Conservation (phyloP, 2,329 filamentous ascomycete species). For the Xylaria polymorpha region DNA sequence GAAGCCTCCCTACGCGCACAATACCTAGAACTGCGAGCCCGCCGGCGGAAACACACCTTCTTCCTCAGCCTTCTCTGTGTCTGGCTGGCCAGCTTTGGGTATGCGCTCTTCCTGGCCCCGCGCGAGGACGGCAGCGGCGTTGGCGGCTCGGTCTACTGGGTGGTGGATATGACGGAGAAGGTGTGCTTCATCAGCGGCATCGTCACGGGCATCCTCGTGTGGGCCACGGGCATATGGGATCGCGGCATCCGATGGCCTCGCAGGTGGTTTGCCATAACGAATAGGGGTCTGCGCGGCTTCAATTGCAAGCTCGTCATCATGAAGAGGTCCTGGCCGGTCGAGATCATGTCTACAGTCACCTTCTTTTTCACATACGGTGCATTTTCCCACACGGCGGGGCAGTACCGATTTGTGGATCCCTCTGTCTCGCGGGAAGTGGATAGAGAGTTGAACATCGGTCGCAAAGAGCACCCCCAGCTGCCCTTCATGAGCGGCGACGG, state of each 20-base stretch:
- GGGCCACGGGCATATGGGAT: slow-evolving; percentile 97
- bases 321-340: slow-evolving; percentile 82
- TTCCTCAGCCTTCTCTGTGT: slow-evolving; percentile 82
- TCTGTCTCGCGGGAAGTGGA: slow-evolving; percentile 69
- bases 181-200: slow-evolving; percentile 91
- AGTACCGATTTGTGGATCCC: slow-evolving; percentile 82
- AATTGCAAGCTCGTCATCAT: slow-evolving; percentile 97
- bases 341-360: slow-evolving; percentile 75
- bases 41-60: slow-evolving; percentile 91
- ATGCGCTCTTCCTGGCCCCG: slow-evolving; percentile 94
- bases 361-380: slow-evolving; percentile 83
- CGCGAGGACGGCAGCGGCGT: slow-evolving; percentile 92
- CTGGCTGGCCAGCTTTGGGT: slow-evolving; percentile 88
- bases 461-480: slow-evolving; percentile 55
- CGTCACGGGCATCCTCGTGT: slow-evolving; percentile 86
- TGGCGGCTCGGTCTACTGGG: slow-evolving; percentile 96
- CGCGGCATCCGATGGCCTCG: slow-evolving; percentile 93
- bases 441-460: slow-evolving; percentile 64
- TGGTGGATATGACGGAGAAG: slow-evolving; percentile 89
- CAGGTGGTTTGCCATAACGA: slow-evolving; percentile 88
- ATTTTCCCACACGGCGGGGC: slow-evolving; percentile 75
- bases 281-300: slow-evolving; percentile 88
- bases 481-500: slow-evolving; percentile 60
- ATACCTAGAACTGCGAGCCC: slow-evolving; percentile 88
- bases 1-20: slow-evolving; percentile 93